These are phyloP conservation scores for Rhizophagus prolifer DNA, from an alignment of 192 early-diverging fungal genomes.

Conservation along the genomic window DNA sequence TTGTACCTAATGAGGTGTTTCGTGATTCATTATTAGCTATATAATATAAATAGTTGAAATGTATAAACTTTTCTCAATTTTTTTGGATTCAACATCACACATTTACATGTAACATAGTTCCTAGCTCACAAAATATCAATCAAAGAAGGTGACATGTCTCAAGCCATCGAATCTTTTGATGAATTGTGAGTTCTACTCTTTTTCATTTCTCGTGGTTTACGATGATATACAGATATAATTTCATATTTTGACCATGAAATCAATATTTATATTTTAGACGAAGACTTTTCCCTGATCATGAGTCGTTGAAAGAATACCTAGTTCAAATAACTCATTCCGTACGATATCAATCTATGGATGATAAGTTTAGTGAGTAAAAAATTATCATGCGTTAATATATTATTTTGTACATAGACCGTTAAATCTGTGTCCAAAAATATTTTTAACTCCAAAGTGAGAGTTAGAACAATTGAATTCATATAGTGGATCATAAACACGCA, in stretches of 20 bases:
- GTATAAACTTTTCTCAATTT: background rate
- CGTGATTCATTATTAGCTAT: background rate
- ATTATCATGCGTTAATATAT: background rate
- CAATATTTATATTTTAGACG: background rate
- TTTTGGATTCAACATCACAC: background rate
- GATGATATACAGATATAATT: background rate
- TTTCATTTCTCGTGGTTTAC: background rate
- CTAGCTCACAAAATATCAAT: constrained; percentile 20
- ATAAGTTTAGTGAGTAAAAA: constrained; percentile 27
- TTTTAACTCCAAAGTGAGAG: background rate
- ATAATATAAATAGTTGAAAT: background rate
- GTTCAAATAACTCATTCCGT: constrained; percentile 25
- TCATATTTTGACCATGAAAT: background rate
- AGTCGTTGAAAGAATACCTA: constrained; percentile 26
- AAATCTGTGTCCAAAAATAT: background rate
- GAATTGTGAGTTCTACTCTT: constrained; percentile 16
- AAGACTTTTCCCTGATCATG: constrained; percentile 11
- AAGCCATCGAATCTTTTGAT: constrained; percentile 1
- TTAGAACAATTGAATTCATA: background rate
- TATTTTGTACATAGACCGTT: background rate
- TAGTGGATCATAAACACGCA: no score
- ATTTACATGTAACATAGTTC: background rate
- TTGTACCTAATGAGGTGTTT: background rate
- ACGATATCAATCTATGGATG: background rate
- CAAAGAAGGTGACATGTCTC: constrained; percentile 22